These are phyloP conservation scores for Davidsoniella neocaledoniae DNA, from an alignment of 2,329 filamentous ascomycete genomes.

Conservation along the genomic window DNA sequence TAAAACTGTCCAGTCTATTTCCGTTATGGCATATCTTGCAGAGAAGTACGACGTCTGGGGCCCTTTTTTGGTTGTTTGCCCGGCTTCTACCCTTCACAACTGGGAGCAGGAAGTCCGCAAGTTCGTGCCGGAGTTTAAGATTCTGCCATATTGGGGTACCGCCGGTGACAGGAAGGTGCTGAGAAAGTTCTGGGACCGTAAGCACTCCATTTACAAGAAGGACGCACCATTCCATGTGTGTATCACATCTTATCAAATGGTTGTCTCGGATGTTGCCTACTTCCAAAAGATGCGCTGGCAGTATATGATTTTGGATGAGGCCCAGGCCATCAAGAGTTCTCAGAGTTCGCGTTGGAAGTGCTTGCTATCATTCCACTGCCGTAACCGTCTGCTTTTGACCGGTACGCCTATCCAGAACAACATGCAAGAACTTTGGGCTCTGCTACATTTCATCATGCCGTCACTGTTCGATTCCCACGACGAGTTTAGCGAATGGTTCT, in stretches of 20 bases:
- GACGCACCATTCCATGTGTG: conserved; percentile 92
- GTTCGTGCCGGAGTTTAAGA: conserved; percentile 89
- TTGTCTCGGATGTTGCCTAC: conserved; percentile 89
- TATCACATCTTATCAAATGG: conserved; percentile 91
- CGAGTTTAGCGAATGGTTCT: conserved; percentile 88
- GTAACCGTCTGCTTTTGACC: conserved; percentile 82
- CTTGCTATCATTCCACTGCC: conserved; percentile 81
- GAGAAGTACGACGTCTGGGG: conserved; percentile 98
- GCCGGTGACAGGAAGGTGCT: conserved; percentile 88
- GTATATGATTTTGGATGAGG: conserved; percentile 99
- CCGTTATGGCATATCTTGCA: conserved; percentile 95
- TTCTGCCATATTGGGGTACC: conserved; percentile 93
- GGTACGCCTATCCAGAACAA: conserved; percentile 99
- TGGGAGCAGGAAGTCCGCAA: conserved; percentile 97
- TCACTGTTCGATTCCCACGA: conserved; percentile 90
- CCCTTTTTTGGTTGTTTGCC: conserved; percentile 89
- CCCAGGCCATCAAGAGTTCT: conserved; percentile 97
- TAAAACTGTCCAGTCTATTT: conserved; percentile 97
- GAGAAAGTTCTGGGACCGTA: conserved; percentile 97
- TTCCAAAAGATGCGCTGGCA: conserved; percentile 99
- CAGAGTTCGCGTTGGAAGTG: conserved; percentile 95
- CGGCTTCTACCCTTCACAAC: conserved; percentile 91
- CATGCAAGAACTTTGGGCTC: conserved; percentile 97
- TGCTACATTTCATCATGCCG: conserved; percentile 99
- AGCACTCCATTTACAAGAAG: conserved; percentile 86